Percentiles rank a stretch among this genome's conserved stretches.
These are phyloP conservation scores for Rosa chinensis DNA, from an alignment of 306 rosid species.

Conservation along the genomic window DNA sequence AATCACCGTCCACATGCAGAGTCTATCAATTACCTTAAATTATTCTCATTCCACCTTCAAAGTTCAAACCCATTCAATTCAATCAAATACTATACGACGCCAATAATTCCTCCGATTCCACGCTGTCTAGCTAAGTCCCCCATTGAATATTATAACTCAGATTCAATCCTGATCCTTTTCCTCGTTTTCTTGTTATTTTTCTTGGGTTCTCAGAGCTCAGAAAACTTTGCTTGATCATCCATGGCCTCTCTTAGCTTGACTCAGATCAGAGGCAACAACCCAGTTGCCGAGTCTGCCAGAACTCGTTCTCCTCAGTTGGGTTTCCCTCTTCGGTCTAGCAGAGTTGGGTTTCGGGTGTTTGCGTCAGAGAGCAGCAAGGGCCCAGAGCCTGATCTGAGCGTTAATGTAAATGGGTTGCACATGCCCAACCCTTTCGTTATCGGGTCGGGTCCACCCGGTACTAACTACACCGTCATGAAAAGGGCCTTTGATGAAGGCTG, in stretches of 20 bases:
- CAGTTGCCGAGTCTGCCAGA: conserved; percentile 48
- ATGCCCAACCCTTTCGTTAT: conserved; percentile 97
- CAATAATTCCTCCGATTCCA: conserved; percentile 37
- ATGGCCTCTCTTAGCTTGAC: conserved; percentile 73
- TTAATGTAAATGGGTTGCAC: conserved; percentile 71
- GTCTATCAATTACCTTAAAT: background rate
- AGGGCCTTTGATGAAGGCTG: conserved; percentile 98
- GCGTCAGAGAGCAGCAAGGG: conserved; percentile 50
- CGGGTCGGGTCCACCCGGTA: conserved; percentile 98
- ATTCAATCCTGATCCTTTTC: conserved; percentile 39
- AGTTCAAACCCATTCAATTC: background rate
- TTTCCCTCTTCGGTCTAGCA: conserved; percentile 32
- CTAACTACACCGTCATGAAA: conserved; percentile 98
- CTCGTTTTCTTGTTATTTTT: background rate
- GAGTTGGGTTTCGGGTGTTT: conserved; percentile 63
- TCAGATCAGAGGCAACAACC: conserved; percentile 51
- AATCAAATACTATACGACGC: conserved; percentile 21
- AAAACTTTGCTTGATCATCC: conserved; percentile 26
- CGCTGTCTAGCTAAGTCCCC: conserved; percentile 22
- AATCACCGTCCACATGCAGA: conserved; percentile 8
- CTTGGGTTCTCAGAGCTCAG: conserved; percentile 16
- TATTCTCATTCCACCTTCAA: conserved; percentile 21
- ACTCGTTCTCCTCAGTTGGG: conserved; percentile 29
- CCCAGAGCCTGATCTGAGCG: conserved; percentile 94
- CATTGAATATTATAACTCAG: conserved; percentile 35